Base-by-base conservation (phyloP, 1,139 yeast species). In the Saccharomyces uvarum region DNA sequence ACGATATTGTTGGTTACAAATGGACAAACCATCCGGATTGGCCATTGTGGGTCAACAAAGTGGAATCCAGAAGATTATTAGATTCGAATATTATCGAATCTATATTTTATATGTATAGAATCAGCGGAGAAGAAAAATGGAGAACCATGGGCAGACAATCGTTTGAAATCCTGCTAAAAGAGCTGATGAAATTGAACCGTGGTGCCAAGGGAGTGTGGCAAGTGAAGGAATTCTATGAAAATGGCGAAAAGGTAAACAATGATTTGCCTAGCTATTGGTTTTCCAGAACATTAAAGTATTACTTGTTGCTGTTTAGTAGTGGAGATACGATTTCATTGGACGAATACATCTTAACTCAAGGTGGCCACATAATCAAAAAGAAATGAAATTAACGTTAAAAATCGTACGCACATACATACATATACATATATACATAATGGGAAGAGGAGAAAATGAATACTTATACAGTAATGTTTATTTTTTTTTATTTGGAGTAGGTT, bases 31-130 rank as follows among this genome's bases (percentile, higher is more conserved):
- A 59, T 6, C 57, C 59, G 2, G 56, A 73, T 48, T 61, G 67
- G 60, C 79, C 82, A 7, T 57, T 74, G 5, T 74, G 72, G 70
- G 57, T 69, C 9, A 70, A 74, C 51, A 60, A 64, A 2, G 65
- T 77, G 61, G 83, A 80, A 57, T 75, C 79, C 41, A 77, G 77
- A 54, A 84, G 81, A 63, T 70, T 83, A 52, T 78, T 87, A 59
- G 77, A 91, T 50, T 93, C 95, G 0, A 90, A 86, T 65, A 82
- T 89, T 1, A 83, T 87, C 29, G 95, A 87, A 66, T 82, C 90
- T 0, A 77, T 88, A 28, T 85, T 83, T 68, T 83, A 83, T 70
- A 77, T 86, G 75, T 86, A 84, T 69, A 77, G 93, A 63, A 73
- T 85, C 57, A 86, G 93, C 0, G 93, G 91, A 3, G 90, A 87